Base-by-base conservation (phyloP, 768 basidiomycete genomes). In the Podaxis sp. region DNA sequence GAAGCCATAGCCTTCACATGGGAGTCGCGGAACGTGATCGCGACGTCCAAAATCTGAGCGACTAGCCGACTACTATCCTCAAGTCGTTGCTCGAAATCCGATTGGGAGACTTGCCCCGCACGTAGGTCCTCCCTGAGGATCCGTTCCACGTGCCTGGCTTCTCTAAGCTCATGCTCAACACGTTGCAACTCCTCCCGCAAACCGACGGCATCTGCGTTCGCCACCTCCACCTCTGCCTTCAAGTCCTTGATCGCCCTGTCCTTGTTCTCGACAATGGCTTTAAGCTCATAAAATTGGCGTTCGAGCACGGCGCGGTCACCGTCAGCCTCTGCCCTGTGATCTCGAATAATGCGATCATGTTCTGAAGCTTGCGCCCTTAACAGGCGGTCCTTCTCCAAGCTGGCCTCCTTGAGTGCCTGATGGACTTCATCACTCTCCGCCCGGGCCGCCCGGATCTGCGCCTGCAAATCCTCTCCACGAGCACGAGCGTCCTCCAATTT, bases 261-360 rank as follows among this genome's bases (percentile, higher is more conserved):
- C 13, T 81, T 78, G 61, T 82, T 79, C 59, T 89, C 90, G 55
- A 89, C 75, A 7, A 80, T 79, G 1, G 85, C 85, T 66, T 83
- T 82, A 40, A 92, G 76, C 70, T 92, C 91, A 43, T 83, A 85
- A 71, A 91, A 88, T 72, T 94, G 91, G 55, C 95, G 87, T 74
- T 97, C 94, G 51, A 97, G 79, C 13, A 96, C 93, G 0, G 95
- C 94, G 7, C 94, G 85, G 72, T 98, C 95, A 1, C 94, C 92
- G 69, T 97, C 94, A 13, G 94, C 92, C 73, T 98, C 96, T 2
- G 91, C 91, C 59, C 91, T 89, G 68, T 95, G 91, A 71, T 97
- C 94, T 1, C 93, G 85, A 65, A 97, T 85, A 54, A 81, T 79
- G 22, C 81, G 77, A 41, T 84, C 82, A 65, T 85, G 82, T 67